Evolutionary conservation across 768 basidiomycete species (phyloP).

Genomic region (Kwoniella dendrophila): DNA sequence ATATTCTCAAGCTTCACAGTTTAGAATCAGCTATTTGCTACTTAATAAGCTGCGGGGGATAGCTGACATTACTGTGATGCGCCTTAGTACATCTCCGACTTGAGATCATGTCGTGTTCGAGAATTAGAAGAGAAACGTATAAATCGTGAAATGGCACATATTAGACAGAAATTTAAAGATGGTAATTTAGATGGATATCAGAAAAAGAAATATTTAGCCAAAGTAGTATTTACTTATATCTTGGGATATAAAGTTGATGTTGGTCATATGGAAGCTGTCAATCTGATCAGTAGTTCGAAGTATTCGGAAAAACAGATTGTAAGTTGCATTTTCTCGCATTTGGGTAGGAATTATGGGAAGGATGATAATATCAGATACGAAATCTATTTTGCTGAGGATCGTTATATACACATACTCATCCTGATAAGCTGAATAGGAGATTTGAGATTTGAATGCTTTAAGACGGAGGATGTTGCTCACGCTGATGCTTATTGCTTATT

Average conservation of each 20-base stretch:
- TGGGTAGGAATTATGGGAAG: no score
- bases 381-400: no score
- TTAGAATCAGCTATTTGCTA: no score
- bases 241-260: conserved; percentile 98
- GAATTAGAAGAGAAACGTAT: conserved; percentile 98
- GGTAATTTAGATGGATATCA: conserved; percentile 60
- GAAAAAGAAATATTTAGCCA: conserved; percentile 78
- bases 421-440: conserved; percentile 1
- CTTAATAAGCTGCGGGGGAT: no score
- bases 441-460: no score
- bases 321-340: conserved; percentile 55
- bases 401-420: no score
- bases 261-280: conserved; percentile 99
- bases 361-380: no score
- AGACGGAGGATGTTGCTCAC: not conserved
- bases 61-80: no score
- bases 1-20: no score
- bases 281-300: conserved; percentile 90
- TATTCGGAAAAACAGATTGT: conserved; percentile 99
- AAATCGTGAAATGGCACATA: conserved; percentile 99
- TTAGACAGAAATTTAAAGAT: conserved; percentile 94
- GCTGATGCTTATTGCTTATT: not conserved
- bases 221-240: conserved; percentile 99
- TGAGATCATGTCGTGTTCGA: conserved; percentile 91
- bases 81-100: conserved; percentile 99